Conservation (phyloP, 768 basidiomycete species). For the Saitozyma podzolica region DNA sequence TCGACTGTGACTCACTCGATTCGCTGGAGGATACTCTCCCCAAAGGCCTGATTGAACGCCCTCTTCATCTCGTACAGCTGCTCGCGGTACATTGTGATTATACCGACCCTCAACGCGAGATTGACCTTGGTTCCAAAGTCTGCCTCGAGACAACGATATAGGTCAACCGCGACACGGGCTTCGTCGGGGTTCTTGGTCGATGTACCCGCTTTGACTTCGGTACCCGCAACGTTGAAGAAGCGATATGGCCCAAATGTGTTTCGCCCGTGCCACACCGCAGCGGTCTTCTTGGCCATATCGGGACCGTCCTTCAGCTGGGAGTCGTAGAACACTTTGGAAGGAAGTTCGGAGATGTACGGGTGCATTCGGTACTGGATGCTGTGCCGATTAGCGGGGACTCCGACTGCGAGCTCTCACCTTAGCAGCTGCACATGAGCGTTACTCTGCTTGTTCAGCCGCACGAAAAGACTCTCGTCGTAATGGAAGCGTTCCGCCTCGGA, state of each 20-base stretch:
- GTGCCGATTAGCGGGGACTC: not conserved
- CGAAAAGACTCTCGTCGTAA: conserved; percentile 86
- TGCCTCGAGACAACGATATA: conserved; percentile 70
- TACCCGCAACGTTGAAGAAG: conserved; percentile 80
- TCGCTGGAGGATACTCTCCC: conserved; percentile 64
- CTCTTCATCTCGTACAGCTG: conserved; percentile 75
- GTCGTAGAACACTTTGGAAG: conserved; percentile 84
- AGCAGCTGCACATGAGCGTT: conserved; percentile 86
- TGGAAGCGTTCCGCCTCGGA: conserved; percentile 63
- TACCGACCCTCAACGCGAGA: conserved; percentile 62
- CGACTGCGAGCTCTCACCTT: conserved; percentile 59
- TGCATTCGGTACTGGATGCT: conserved; percentile 99
- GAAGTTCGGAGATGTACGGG: conserved; percentile 86
- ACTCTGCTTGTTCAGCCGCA: conserved; percentile 76
- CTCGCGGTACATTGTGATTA: conserved; percentile 93
- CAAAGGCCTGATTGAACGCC: conserved; percentile 71
- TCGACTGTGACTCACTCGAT: conserved; percentile 59
- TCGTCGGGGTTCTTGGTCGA: conserved; percentile 78
- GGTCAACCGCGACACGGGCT: conserved; percentile 68
- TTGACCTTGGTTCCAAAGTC: conserved; percentile 59
- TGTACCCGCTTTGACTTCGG: conserved; percentile 66
- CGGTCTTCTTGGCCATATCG: conserved; percentile 78
- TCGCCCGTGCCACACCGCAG: conserved; percentile 79
- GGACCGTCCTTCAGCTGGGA: conserved; percentile 80
- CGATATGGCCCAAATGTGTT: conserved; percentile 78